These are phyloP conservation scores for Ceratobasidium sp. DNA, from an alignment of 1,284 basidiomycete genomes.

Conservation along the genomic window DNA sequence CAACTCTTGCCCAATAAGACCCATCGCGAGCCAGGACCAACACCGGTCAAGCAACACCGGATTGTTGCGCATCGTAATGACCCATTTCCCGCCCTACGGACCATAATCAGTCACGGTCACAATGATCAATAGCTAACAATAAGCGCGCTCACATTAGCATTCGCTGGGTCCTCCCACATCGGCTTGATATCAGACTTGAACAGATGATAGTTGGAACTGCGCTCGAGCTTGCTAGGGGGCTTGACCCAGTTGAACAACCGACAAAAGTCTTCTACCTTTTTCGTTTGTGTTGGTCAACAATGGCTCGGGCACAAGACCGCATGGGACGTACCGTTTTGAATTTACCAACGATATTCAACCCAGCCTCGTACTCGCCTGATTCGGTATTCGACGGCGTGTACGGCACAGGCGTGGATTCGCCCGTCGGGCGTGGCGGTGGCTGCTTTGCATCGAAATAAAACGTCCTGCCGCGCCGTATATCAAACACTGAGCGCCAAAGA, in stretches of 20 bases:
- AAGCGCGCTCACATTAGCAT: constrained; percentile 64
- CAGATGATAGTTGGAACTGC: constrained; percentile 91
- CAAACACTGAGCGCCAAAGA: background rate
- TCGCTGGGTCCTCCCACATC: constrained; percentile 97
- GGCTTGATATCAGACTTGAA: constrained; percentile 93
- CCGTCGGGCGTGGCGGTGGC: constrained; percentile 20
- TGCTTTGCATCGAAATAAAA: constrained; percentile 47
- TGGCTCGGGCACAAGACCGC: constrained; percentile 2
- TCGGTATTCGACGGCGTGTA: constrained; percentile 46
- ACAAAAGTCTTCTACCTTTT: constrained; percentile 82
- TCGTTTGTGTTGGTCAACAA: constrained; percentile 39
- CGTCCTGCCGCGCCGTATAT: constrained; percentile 33
- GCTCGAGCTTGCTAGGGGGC: constrained; percentile 86
- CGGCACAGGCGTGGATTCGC: constrained; percentile 31
- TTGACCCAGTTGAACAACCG: constrained; percentile 96
- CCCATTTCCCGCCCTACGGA: constrained; percentile 86
- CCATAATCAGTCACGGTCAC: background rate
- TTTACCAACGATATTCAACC: constrained; percentile 69
- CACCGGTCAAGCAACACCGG: constrained; percentile 82
- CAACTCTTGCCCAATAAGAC: constrained; percentile 88
- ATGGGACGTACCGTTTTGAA: constrained; percentile 70
- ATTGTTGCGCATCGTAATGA: constrained; percentile 88
- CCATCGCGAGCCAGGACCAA: constrained; percentile 93
- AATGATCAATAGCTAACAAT: constrained; percentile 13
- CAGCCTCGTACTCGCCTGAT: constrained; percentile 48